Base-by-base conservation (phyloP, 768 basidiomycete species). In the Mycena amicta region DNA sequence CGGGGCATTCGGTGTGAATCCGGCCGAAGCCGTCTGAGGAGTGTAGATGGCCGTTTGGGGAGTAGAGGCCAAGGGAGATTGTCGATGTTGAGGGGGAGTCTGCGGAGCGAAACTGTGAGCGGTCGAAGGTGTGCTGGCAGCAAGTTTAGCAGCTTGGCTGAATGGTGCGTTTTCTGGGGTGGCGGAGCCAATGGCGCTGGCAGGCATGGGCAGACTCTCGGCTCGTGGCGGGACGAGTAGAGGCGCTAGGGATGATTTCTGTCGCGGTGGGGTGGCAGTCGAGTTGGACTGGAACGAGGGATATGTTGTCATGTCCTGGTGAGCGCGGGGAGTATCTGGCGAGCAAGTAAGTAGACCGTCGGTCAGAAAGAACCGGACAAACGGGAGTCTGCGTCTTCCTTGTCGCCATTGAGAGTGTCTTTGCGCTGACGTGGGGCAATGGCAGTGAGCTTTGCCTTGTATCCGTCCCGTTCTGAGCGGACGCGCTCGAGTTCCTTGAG, bases 401-500 rank as follows among this genome's bases (percentile, higher is more conserved):
- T 49, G 29, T 27, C 52, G 0, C 49, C 57, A 45, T 59, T 46
- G 41, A 54, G 30, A 56, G 46, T 53, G 33, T 61, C 56, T 43
- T 53, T 49, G 72, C 75, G 51, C 57, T 64, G n/a, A 58, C 55
- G 59, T 52, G 67, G 56, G 26, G 61, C 66, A 23, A 75, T 57
- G 47, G 71, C 69, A 26, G 64, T 57, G 6, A 80, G 67, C 65
- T 83, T 85, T 45, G 71, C 70, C 70, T 78, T 89, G 77, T 80
- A 89, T 8, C 79, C 70, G 67, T 95, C 93, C 18, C 94, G 83
- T 70, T 96, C 94, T 12, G 77, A 77, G 15, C 94, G 81, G 51
- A 96, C 83, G 54, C 94, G 84, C 64, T 95, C 93, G 43, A 93
- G 80, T 66, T 96, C 93, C 74, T 91, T 91, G 70, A 89, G 77